phyloP scores from a whole-genome alignment of 1,284 basidiomycete species.

The Rhodotorula sp. region DNA sequence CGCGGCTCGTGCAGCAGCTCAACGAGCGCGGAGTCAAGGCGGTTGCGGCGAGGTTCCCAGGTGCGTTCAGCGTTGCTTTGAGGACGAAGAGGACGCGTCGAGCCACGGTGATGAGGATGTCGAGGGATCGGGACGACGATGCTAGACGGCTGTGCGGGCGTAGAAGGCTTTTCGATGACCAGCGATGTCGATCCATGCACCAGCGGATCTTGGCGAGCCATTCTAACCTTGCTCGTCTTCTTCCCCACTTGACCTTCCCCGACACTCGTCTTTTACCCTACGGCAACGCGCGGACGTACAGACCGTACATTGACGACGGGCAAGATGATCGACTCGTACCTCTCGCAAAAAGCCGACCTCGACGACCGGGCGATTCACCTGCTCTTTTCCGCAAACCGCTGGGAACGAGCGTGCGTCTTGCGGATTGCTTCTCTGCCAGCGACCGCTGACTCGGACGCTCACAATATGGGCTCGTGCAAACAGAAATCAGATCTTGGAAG shows the following conservation, averaged over 20 bases:
- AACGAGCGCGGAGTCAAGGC: constrained; percentile 53
- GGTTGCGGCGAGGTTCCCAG: constrained; percentile 73
- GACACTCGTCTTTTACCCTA: too few relatives aligned
- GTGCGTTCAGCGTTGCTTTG: constrained; percentile 54
- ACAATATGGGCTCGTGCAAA: too few relatives aligned
- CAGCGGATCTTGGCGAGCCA: not conserved
- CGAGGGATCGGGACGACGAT: too few relatives aligned
- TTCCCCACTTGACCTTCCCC: too few relatives aligned
- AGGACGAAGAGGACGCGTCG: not conserved
- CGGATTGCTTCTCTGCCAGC: constrained; percentile 1
- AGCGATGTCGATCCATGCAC: too few relatives aligned
- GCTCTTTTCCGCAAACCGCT: constrained; percentile 94
- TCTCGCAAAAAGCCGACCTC: constrained; percentile 75
- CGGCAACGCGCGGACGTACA: constrained; percentile 49
- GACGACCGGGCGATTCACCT: constrained; percentile 92
- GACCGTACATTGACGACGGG: constrained; percentile 91
- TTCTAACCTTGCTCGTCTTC: not conserved
- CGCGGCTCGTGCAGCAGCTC: constrained; percentile 61
- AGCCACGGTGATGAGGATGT: not conserved
- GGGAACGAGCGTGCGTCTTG: constrained; percentile 81
- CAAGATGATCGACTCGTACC: constrained; percentile 89
- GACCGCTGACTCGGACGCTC: too few relatives aligned
- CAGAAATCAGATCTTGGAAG: constrained; percentile 66
- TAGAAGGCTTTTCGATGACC: not conserved
- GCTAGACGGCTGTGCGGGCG: not conserved